A percentile compares a stretch with the other conserved stretches of the same genome.
phyloP scores from a whole-genome alignment of 148 eudicot species.

The Chenopodium quinoa region DNA sequence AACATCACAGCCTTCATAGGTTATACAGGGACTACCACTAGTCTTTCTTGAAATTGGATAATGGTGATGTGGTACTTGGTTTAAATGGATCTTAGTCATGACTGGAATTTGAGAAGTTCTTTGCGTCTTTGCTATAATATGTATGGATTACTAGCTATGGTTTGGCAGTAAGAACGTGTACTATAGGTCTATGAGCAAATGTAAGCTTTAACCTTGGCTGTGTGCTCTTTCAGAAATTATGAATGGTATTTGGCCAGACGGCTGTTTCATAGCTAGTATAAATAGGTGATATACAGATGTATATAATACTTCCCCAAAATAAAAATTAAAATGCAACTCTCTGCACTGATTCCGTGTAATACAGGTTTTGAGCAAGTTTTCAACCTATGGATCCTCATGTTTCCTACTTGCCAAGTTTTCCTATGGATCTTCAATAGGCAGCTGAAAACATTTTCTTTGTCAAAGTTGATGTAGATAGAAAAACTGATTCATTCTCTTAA shows the following conservation, averaged over 20 bases:
- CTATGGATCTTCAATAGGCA: background rate
- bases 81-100: background rate
- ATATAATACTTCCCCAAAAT: background rate
- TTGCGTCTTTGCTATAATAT: background rate
- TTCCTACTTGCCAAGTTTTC: constrained; percentile 2
- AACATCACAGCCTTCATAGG: background rate
- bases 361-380: background rate
- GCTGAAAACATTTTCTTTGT: background rate
- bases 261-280: background rate
- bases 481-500: background rate
- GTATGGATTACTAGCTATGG: background rate
- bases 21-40: background rate
- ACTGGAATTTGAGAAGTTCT: background rate
- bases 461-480: constrained; percentile 2
- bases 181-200: background rate
- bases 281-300: background rate
- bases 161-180: background rate
- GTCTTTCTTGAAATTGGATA: too few relatives aligned
- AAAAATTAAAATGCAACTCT: background rate
- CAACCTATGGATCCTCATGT: background rate
- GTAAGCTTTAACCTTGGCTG: background rate
- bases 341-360: background rate
- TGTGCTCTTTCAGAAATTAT: background rate
- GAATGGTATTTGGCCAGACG: background rate
- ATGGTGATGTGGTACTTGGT: background rate